Conservation (phyloP, 1,139 yeast genomes). For the Magnusiomyces paraingens region DNA sequence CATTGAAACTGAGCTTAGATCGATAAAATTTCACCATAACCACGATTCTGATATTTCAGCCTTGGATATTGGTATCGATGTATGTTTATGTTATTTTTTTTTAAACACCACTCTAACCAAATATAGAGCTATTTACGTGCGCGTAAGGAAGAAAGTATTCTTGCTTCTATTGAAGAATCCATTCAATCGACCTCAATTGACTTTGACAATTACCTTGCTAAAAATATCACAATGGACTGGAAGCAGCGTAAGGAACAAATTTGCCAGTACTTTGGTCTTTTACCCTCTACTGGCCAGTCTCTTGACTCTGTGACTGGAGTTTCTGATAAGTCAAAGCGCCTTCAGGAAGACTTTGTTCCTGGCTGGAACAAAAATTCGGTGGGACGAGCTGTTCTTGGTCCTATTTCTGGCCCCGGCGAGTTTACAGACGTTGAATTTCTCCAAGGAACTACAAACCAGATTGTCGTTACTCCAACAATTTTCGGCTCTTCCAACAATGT, state of each 20-base stretch:
- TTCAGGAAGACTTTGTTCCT: not conserved
- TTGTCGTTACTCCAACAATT: conserved; percentile 7
- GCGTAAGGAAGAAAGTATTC: conserved; percentile 75
- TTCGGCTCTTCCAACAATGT: not conserved
- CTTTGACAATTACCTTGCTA: conserved; percentile 69
- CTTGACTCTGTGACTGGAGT: conserved; percentile 7
- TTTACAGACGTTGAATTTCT: conserved; percentile 30
- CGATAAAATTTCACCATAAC: conserved; percentile 26
- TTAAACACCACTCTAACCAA: not conserved
- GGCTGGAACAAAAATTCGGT: conserved; percentile 31
- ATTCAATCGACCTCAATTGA: conserved; percentile 70
- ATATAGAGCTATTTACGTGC: conserved; percentile 39
- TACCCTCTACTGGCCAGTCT: conserved; percentile 23
- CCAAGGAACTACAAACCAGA: conserved; percentile 22
- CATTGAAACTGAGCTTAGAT: conserved; percentile 53
- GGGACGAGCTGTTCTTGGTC: conserved; percentile 35
- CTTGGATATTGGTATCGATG: conserved; percentile 23
- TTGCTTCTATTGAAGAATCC: conserved; percentile 79
- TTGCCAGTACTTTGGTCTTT: conserved; percentile 54
- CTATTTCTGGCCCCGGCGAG: conserved; percentile 28
- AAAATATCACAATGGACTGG: conserved; percentile 80
- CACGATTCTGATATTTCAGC: conserved; percentile 18
- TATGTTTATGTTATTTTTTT: conserved; percentile 11
- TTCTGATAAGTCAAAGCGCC: not conserved
- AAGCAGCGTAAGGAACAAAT: conserved; percentile 65